Base-by-base conservation (phyloP, 106 monocot genomes). In the Amphibolis antarctica region DNA sequence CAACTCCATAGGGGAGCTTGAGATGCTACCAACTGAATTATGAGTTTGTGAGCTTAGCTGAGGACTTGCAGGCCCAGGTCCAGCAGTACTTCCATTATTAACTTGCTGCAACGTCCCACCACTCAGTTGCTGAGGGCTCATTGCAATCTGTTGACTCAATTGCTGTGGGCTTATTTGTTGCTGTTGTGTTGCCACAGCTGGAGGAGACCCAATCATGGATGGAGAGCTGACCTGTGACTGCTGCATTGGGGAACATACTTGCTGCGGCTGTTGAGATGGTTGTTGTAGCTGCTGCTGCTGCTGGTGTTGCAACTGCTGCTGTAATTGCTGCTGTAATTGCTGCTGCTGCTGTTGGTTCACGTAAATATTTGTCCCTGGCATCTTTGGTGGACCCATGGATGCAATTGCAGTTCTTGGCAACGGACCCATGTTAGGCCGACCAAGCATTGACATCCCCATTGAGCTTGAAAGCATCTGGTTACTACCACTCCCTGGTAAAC, bases 11-110 rank as follows among this genome's bases (percentile, higher is more conserved):
- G 94, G 89, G 14, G 89, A 86, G 73, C 89, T 86, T 13, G 89
- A 72, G 57, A 93, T 93, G 75, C 83, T 86, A 24, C 86, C 86
- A 29, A 96, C 79, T 0, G 83, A 84, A n/a, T 83, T 83, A 64
- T 86, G 88, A 0, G 89, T 96, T 66, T 96, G 96, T 0, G 96
- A 84, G 73, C 90, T 90, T 73, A 96, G 43, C 63, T 96, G 96
- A 0, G 89, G 96, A 49, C 96, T 96, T 55, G 75, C 79, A 9
- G 88, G 88, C 12, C 54, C 65, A 44, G 77, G 70, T 28, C 58
- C 84, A 15, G 65, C 74, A 44, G 55, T 77, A 49, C 71, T 59
- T n/a, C 56, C 45, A 47, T 67, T 84, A 64, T 75, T 92, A 18
- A 83, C 71, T 56, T 83, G 88, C 54, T 74, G 83, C 31, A 86